Base-by-base conservation (phyloP, 768 basidiomycete genomes). In the Cystofilobasidium bisporidii region DNA sequence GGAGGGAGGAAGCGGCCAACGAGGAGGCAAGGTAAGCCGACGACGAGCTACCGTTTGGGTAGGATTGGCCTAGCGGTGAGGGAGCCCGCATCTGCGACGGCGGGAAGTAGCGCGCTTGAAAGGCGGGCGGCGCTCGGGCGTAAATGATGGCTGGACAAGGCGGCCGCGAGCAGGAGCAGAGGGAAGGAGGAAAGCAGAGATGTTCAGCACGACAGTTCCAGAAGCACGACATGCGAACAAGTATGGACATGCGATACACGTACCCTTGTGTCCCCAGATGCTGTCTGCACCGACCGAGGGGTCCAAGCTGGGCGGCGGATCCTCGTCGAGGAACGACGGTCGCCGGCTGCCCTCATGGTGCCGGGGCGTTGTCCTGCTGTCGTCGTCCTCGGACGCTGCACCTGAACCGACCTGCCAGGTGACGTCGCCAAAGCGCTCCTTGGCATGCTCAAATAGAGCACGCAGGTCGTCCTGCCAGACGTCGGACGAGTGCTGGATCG, bases 261-360 rank as follows among this genome's bases (percentile, higher is more conserved):
- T 40, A 94, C 92, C 92, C 84, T 97, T 94, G 77, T 98, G 94
- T 5, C 89, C 93, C 86, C 88, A 96, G 32, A 96, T 85, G 59
- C 82, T 80, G 20, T 83, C 85, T 74, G 28, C 18, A 48, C 64
- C 12, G 22, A 36, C n/a, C 36, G 47, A 56, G 36, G 36, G 36
- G 36, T 12, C 36, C 6, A 12, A 12, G 36, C 36, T 12, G 36
- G 36, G 36, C 36, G 36, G 36, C 36, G 36, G 36, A 5, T 36
- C 36, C 12, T 12, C 36, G 36, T 36, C 12, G 36, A 5, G 5
- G 36, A 12, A 36, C 6, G 36, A 36, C 36, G 36, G 36, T 36
- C 36, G 36, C 36, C 36, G 36, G 36, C 36, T 12, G 36, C 36
- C 12, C 36, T 12, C 6, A 36, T 12, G 36, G 36, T 36, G 6